Evolutionary conservation across 2,329 filamentous ascomycete species (phyloP), one percentile per base, ranked within the genome.

Genomic region (Cryphonectria radicalis): DNA sequence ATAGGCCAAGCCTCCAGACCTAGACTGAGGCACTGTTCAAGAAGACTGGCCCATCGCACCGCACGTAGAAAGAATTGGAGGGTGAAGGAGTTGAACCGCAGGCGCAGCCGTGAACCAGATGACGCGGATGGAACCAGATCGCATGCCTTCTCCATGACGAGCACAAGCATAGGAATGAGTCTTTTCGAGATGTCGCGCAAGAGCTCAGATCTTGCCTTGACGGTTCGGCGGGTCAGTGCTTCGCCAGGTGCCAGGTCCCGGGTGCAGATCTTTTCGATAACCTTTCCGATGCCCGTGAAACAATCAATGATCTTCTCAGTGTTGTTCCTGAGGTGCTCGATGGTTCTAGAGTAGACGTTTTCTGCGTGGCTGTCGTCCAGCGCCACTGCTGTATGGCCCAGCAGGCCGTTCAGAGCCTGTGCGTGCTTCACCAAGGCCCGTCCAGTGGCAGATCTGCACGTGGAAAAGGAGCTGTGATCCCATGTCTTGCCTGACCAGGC

Each of bases 161-260:
- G 37, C 10, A 73, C 60, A 42, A 73, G 66, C 62, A 73, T 70
- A 13, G 70, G 72, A 19, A 73, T 69, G 32, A 73, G 59, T 17
- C 66, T 55, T 3, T 50, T 59, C 14, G 67, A 66, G 19, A 72
- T 62, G 28, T 72, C 70, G 11, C 59, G 50, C 42, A 73, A 32
- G 42, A 67, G 14, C 6, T 14, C 25, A 42, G 42, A 43, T 28
- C 66, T 67, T 57, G 1, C 40, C 28, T 67, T 43, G 46, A 67
- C 17, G 13, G 22, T 32, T 40, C 37, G 55, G 22, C 14, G 14
- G 25, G 0, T 17, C n/a, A 66, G 22, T 0, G 32, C 14, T 19
- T 67, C 17, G n/a, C 28, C 28, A 32, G 32, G 40, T 28, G 50
- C 40, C 32, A 71, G 13, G 22, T 46, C 37, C 25, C 14, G 62